phyloP scores from a whole-genome alignment of 2,329 filamentous ascomycete genomes.

The Blastomyces gilchristii region DNA sequence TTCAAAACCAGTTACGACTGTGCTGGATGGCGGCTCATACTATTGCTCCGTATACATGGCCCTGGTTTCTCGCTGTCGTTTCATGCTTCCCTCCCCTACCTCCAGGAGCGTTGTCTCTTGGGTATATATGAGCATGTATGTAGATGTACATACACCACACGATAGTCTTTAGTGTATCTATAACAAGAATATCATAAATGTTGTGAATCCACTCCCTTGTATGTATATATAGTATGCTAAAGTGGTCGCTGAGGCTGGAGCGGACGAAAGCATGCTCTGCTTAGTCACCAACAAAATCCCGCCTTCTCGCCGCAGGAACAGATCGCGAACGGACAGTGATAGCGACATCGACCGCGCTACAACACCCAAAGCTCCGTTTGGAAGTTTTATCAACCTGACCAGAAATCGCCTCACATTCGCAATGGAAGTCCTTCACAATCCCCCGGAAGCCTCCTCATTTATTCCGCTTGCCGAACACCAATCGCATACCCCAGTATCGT shows the following conservation, averaged over 20 bases:
- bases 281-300: not conserved
- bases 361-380: not conserved
- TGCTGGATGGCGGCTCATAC: no score
- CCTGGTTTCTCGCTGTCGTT: not conserved
- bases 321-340: no score
- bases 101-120: not conserved
- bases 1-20: not conserved
- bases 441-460: slow-evolving; percentile 33
- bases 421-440: slow-evolving; percentile 35
- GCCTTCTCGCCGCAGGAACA: not conserved
- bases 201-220: not conserved
- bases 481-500: slow-evolving; percentile 39
- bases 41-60: no score
- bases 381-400: not conserved
- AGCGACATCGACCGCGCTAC: not conserved
- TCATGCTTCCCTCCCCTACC: not conserved
- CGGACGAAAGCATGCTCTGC: not conserved
- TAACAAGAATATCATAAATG: not conserved
- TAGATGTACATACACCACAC: not conserved
- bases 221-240: no score
- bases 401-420: not conserved
- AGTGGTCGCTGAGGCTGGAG: no score
- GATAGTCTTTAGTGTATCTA: not conserved
- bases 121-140: not conserved
- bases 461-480: slow-evolving; percentile 38